Base-by-base conservation (phyloP, 176 grass and related monocot genomes). In the Hsuehochloa calcarea region DNA sequence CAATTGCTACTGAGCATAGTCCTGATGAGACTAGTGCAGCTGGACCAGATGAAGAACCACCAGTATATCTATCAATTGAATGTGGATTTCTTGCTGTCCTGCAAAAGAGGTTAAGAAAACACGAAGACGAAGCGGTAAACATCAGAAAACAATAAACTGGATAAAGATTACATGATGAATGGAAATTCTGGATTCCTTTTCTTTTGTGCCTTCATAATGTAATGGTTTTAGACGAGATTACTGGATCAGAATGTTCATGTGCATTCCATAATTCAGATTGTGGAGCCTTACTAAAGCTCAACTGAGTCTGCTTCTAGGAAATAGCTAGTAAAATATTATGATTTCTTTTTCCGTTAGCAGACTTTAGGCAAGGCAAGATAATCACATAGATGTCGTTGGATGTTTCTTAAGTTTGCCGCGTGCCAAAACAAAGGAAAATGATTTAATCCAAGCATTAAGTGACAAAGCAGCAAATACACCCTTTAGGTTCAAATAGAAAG, bases 21-120 rank as follows among this genome's bases (percentile, higher is more conserved):
- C 93, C 96, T 85, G 96, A 96, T 72, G 96, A 87, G 64, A 99
- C 96, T 72, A 99, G 86, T 86, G 93, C 91, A 68, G 96, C 96
- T 61, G 96, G 96, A 70, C 96, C 96, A 74, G 96, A 99, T 35
- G 96, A 99, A 83, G 96, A 99, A 72, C 96, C 96, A 80, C 96
- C 96, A 20, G 96, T 96, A 86, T 99, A 99, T 81, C 96, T 94
- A 82, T 99, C 93, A 86, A 90, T 26, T 41, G 91, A 88, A 94
- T 99, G 93, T 82, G 96, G 96, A 80, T 99, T 99, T 91, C 96
- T 90, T 54, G 86, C 73, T 81, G 96, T 92, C 75, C 96, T 99
- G 91, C n/a, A 89, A 85, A 47, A 63, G 78, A n/a, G 23, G 37
- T 79, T 52, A 88, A 47, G 14, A 70, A 67, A 68, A 64, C 34